These are phyloP conservation scores for Fragaria ananassa DNA, from an alignment of 306 rosid species.

Conservation along the genomic window DNA sequence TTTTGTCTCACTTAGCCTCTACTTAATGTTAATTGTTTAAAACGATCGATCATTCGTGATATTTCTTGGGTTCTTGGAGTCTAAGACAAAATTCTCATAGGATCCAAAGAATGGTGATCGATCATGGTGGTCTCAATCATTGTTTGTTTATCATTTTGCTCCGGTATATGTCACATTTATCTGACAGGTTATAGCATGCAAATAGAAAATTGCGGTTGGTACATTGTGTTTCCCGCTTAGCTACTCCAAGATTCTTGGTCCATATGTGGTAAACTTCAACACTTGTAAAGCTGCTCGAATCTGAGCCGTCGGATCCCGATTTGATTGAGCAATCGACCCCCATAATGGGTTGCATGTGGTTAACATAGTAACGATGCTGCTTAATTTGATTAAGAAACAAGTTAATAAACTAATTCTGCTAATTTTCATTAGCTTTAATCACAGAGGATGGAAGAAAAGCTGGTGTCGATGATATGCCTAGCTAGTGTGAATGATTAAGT, in stretches of 20 bases:
- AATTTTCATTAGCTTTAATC: background rate
- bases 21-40: background rate
- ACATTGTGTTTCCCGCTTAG: constrained; percentile 47
- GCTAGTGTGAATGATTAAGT: constrained; percentile 10
- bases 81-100: constrained; percentile 31
- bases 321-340: constrained; percentile 22
- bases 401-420: constrained; percentile 1
- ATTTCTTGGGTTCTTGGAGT: constrained; percentile 25
- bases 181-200: constrained; percentile 32
- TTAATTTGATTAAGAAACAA: background rate
- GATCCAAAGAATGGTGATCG: constrained; percentile 38
- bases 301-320: constrained; percentile 19
- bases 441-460: background rate
- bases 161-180: background rate
- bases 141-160: constrained; percentile 43
- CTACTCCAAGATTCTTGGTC: constrained; percentile 45
- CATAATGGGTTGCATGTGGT: constrained; percentile 47
- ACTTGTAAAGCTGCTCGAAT: constrained; percentile 15
- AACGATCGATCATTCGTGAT: background rate
- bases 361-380: constrained; percentile 25
- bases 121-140: constrained; percentile 47
- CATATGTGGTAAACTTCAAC: constrained; percentile 7
- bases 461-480: background rate
- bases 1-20: background rate
- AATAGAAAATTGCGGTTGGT: constrained; percentile 28